A percentile compares a stretch with the other conserved stretches of the same genome.
phyloP scores from a whole-genome alignment of 305 asterid species.

The Fraxinus xanthoxyloides region DNA sequence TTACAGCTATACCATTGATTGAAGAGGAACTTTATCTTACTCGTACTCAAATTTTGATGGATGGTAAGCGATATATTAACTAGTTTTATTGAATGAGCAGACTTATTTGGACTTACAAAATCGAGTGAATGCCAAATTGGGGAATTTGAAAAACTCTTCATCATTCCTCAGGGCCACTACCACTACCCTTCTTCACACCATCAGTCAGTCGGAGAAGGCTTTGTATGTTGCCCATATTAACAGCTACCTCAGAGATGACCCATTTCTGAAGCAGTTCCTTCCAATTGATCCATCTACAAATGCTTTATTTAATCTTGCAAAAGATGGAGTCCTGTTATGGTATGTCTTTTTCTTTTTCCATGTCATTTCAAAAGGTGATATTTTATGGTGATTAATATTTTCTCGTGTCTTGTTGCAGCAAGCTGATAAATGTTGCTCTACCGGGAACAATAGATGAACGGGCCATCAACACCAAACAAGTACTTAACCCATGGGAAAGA shows the following conservation, averaged over 20 bases:
- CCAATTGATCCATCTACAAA: conserved; percentile 72
- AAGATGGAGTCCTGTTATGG: conserved; percentile 95
- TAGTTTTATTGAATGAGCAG: conserved; percentile 45
- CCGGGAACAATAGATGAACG: conserved; percentile 91
- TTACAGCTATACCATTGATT: neutral
- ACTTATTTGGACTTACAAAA: conserved; percentile 69
- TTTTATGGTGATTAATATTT: neutral
- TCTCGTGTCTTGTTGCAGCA: conserved; percentile 44
- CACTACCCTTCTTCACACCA: conserved; percentile 86
- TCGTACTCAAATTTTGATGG: conserved; percentile 14
- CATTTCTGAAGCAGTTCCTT: conserved; percentile 84
- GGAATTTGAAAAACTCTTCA: conserved; percentile 57
- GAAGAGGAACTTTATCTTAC: conserved; percentile 9
- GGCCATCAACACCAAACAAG: conserved; percentile 78
- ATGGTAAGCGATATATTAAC: conserved; percentile 23
- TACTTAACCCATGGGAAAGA: conserved; percentile 97
- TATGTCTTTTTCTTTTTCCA: conserved; percentile 27
- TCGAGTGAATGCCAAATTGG: conserved; percentile 57
- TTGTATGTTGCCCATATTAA: conserved; percentile 92
- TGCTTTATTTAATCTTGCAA: conserved; percentile 79
- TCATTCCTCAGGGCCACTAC: conserved; percentile 86
- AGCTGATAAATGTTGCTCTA: conserved; percentile 95
- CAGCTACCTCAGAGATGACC: conserved; percentile 94
- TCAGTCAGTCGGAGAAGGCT: conserved; percentile 76
- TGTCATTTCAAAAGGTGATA: conserved; percentile 19